A percentile compares a stretch with the other conserved stretches of the same genome.
Evolutionary conservation across 257 asterid genomes (phyloP).

Genomic region (Solanum phureja): DNA sequence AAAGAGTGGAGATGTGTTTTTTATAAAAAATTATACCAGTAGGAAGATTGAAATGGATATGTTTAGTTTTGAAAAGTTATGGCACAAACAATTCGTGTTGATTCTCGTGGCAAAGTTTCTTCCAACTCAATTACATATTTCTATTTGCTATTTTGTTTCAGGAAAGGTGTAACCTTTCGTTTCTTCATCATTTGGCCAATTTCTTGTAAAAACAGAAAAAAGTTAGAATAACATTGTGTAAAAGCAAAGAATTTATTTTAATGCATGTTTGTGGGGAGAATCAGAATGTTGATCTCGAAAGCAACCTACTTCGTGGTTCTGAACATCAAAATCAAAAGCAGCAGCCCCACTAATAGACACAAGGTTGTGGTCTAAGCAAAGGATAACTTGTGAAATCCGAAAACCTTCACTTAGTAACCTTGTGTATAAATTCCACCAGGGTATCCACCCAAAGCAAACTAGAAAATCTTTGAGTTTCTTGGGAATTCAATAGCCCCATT

Average conservation of each 20-base stretch:
- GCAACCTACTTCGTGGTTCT: neutral
- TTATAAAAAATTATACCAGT: neutral
- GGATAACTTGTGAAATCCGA: neutral
- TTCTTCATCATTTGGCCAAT: neutral
- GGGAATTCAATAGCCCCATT: neutral
- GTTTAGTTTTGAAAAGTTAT: neutral
- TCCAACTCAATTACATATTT: neutral
- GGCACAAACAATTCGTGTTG: neutral
- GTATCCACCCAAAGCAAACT: neutral
- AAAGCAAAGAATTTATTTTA: neutral
- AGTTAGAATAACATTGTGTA: neutral
- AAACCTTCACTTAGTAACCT: constrained; percentile 3
- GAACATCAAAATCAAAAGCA: neutral
- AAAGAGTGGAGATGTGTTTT: neutral
- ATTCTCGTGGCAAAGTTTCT: neutral
- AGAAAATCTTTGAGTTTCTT: neutral
- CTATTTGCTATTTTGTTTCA: neutral
- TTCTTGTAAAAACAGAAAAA: neutral
- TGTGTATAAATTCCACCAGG: neutral
- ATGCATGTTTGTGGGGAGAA: neutral
- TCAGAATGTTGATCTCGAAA: constrained; percentile 2
- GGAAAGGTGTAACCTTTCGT: neutral
- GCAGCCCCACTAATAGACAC: neutral
- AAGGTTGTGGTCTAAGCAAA: constrained; percentile 3
- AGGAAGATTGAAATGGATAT: neutral